Conservation (phyloP, 495 filamentous ascomycete species). For the Podospora pseudoanserina region DNA sequence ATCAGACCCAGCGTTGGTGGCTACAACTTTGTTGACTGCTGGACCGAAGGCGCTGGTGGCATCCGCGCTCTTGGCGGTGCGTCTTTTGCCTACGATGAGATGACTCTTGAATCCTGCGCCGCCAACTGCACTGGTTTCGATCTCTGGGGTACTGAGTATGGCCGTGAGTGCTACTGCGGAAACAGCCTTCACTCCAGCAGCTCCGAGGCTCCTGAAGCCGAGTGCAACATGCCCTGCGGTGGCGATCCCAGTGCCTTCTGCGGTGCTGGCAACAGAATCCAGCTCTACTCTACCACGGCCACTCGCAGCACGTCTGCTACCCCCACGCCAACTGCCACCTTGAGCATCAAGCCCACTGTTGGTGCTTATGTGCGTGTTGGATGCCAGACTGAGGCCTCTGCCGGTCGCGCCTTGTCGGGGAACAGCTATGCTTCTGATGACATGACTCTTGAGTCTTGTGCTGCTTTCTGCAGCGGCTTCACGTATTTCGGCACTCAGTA, state of each 20-base stretch:
- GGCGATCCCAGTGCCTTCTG: conserved; percentile 45
- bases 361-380: conserved; percentile 39
- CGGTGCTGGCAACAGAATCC: conserved; percentile 43
- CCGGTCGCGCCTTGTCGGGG: conserved; percentile 29
- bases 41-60: conserved; percentile 42
- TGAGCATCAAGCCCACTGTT: conserved; percentile 34
- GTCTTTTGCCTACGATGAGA: conserved; percentile 43
- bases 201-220: conserved; percentile 34
- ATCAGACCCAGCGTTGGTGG: conserved; percentile 37
- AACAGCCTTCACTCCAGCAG: conserved; percentile 42
- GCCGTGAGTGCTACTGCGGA: conserved; percentile 52
- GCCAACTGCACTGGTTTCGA: conserved; percentile 44
- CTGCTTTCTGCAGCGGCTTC: conserved; percentile 36
- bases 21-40: conserved; percentile 44
- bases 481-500: conserved; percentile 45
- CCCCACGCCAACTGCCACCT: conserved; percentile 33
- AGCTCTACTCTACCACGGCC: conserved; percentile 45
- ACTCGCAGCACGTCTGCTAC: conserved; percentile 35
- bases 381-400: conserved; percentile 44
- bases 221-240: conserved; percentile 51
- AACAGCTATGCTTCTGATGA: conserved; percentile 24
- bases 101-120: conserved; percentile 50
- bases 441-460: conserved; percentile 46
- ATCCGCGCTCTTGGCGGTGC: conserved; percentile 37
- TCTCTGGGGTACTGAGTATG: conserved; percentile 50